These are phyloP conservation scores for Collybia sordida DNA, from an alignment of 768 basidiomycete species.

Conservation along the genomic window DNA sequence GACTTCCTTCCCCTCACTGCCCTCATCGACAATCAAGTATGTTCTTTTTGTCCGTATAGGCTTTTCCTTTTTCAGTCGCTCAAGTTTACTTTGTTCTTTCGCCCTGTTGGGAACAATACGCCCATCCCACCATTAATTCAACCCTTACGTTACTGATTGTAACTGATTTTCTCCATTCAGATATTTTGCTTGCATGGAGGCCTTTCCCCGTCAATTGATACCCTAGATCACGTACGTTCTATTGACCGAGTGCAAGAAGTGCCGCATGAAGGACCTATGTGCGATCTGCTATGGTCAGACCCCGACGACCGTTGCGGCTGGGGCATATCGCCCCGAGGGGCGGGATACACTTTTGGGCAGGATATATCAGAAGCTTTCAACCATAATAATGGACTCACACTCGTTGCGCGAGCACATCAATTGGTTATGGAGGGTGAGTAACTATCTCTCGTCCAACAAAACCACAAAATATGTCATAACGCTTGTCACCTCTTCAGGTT, in stretches of 20 bases:
- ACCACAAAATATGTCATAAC: conserved; percentile 7
- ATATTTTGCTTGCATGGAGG: conserved; percentile 99
- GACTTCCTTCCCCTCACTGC: conserved; percentile 97
- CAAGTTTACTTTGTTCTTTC: conserved; percentile 7
- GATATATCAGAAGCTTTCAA: conserved; percentile 99
- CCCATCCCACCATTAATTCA: conserved; percentile 9
- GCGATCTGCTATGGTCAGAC: conserved; percentile 98
- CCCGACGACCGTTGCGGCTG: conserved; percentile 99
- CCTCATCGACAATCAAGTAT: conserved; percentile 97
- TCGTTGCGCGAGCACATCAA: conserved; percentile 93
- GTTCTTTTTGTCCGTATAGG: conserved; percentile 31
- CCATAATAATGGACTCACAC: conserved; percentile 96
- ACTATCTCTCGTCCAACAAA: background rate
- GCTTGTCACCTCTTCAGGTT: conserved; percentile 43
- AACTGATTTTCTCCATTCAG: conserved; percentile 39
- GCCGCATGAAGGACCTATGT: conserved; percentile 99
- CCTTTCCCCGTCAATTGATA: conserved; percentile 98
- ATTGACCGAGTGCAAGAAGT: conserved; percentile 99
- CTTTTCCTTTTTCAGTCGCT: conserved; percentile 1
- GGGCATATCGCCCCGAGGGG: conserved; percentile 98
- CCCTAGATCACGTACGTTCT: conserved; percentile 97
- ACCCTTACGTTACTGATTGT: conserved; percentile 16
- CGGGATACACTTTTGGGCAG: conserved; percentile 98
- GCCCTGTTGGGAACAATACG: conserved; percentile 7
- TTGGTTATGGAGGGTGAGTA: conserved; percentile 92